These are phyloP conservation scores for Debaryomycetaceae sp. DNA, from an alignment of 1,139 yeast species.

Conservation along the genomic window DNA sequence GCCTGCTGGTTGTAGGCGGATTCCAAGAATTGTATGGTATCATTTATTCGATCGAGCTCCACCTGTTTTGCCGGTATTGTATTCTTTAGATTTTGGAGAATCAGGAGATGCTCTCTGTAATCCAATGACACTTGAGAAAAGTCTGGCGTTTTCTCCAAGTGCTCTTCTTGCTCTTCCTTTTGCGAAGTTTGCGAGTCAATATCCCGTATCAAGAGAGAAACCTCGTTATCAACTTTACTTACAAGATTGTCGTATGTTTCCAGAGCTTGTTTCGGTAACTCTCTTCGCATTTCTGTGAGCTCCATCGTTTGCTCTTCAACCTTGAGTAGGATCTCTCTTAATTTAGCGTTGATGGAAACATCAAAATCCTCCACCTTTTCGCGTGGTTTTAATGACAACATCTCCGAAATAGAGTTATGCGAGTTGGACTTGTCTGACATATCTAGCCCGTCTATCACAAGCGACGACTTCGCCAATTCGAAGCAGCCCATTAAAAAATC, in stretches of 20 bases:
- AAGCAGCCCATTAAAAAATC: slow-evolving; percentile 46
- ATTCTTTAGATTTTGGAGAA: slow-evolving; percentile 23
- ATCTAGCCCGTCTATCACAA: slow-evolving; percentile 48
- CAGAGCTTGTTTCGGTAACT: slow-evolving; percentile 42
- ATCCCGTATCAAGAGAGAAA: slow-evolving; percentile 22
- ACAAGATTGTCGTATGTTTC: slow-evolving; percentile 27
- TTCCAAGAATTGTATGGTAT: slow-evolving; percentile 31
- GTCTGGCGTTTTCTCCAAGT: slow-evolving; percentile 10
- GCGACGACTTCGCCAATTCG: slow-evolving; percentile 48
- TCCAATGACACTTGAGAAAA: slow-evolving; percentile 20
- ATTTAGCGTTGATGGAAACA: slow-evolving; percentile 48
- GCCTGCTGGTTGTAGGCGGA: slow-evolving; percentile 12
- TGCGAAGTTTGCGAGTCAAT: slow-evolving; percentile 10
- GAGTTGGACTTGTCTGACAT: slow-evolving; percentile 12
- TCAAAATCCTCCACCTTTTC: slow-evolving; percentile 63
- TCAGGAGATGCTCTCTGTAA: slow-evolving; percentile 23
- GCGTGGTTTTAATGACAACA: slow-evolving; percentile 29
- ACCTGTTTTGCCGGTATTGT: slow-evolving; percentile 30
- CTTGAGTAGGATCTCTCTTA: slow-evolving; percentile 48
- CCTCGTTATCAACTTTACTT: slow-evolving; percentile 27
- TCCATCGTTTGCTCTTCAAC: slow-evolving; percentile 58
- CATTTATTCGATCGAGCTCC: slow-evolving; percentile 28
- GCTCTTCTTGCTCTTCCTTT: slow-evolving; percentile 6
- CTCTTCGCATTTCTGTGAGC: slow-evolving; percentile 49
- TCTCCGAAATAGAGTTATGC: slow-evolving; percentile 13